These are phyloP conservation scores for Apiotrichum sp. DNA, from an alignment of 1,284 basidiomycete genomes.

Conservation along the genomic window DNA sequence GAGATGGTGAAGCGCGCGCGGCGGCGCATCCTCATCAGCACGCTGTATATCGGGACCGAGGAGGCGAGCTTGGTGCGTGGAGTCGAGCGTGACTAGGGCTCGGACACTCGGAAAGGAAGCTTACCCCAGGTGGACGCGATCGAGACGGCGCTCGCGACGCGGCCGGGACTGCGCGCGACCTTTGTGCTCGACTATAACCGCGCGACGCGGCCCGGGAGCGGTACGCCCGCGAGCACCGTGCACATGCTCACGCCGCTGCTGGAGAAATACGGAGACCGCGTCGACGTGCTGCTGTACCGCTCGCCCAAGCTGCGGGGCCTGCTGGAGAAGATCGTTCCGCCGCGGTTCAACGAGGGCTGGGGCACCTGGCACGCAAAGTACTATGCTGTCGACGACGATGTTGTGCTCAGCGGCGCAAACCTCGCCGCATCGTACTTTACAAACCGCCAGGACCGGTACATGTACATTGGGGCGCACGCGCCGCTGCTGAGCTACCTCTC, in stretches of 20 bases:
- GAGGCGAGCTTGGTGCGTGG: conserved; percentile 58
- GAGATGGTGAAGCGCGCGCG: conserved; percentile 67
- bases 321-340: conserved; percentile 72
- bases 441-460: conserved; percentile 88
- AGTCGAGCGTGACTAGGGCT: background rate
- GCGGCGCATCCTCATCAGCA: conserved; percentile 75
- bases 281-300: conserved; percentile 72
- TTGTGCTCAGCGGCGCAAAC: conserved; percentile 95
- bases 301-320: conserved; percentile 76
- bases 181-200: conserved; percentile 84
- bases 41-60: conserved; percentile 69
- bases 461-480: conserved; percentile 64
- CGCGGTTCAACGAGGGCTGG: conserved; percentile 95
- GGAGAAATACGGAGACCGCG: conserved; percentile 63
- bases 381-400: conserved; percentile 85
- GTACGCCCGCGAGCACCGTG: conserved; percentile 56
- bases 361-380: conserved; percentile 98
- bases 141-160: conserved; percentile 55
- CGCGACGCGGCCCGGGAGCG: conserved; percentile 69
- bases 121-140: conserved; percentile 60
- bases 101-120: background rate
- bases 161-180: conserved; percentile 61
- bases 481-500: conserved; percentile 73
- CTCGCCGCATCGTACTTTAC: conserved; percentile 91
- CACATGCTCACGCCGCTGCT: conserved; percentile 67